Evolutionary conservation across 192 early-diverging fungal genomes (phyloP), one percentile per base, ranked within the genome.

Genomic region (Coemansia sp.): DNA sequence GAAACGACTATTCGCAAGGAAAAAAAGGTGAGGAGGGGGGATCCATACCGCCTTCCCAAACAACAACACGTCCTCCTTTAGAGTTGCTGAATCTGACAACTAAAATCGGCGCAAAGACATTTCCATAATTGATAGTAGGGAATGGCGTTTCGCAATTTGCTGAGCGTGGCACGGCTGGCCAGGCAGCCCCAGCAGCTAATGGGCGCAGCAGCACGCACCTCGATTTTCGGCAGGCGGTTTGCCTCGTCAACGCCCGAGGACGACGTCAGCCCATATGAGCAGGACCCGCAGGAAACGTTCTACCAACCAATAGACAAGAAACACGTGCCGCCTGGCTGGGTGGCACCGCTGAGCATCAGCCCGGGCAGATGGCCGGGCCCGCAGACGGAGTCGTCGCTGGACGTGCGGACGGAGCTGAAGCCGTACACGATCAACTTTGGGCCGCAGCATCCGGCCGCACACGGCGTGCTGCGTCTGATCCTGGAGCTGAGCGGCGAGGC

Each of bases 341-440:
- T 60, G 2, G 61, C 69, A 12, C 75, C 75, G 11, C 58, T 68
- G 65, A 53, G 68, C 18, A 9, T 78, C 0, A 71, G 75, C 25
- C 75, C 75, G 7, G 65, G 56, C 50, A 62, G 60, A 27, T 78
- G 75, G 75, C 75, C 75, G 0, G 75, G 75, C 6, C 75, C 75
- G 5, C 64, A 71, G 42, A 46, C 23, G n/a, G 30, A 11, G 7
- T 71, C 75, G 24, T 65, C 69, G 29, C 25, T 71, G n/a, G 65
- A 67, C 4, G 30, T 35, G 38, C 50, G 54, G 38, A 73, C 66
- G 12, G 64, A 68, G 64, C 32, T 91, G 28, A 88, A 89, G 65
- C 87, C 86, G 43, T 98, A 90, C 82, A 99, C 97, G 33, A 85
- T 99, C 80, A 99, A 99, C 84, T 99, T 99, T 82, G 97, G 97